These are phyloP conservation scores for Cryphonectria carpinicola DNA, from an alignment of 2,329 filamentous ascomycete genomes.

Conservation along the genomic window DNA sequence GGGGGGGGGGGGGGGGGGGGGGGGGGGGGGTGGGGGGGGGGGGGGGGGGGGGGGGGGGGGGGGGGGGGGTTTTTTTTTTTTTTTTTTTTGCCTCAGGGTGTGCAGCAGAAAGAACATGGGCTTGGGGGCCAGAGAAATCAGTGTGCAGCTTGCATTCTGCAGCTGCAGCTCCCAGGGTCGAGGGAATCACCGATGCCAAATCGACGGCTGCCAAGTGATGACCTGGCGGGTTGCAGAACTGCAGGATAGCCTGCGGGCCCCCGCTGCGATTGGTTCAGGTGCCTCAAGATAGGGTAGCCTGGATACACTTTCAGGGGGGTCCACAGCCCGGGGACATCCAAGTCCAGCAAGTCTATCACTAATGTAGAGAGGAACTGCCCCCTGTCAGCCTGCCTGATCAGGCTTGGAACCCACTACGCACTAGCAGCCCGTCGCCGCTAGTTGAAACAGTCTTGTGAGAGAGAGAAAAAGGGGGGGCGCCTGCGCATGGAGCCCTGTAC, in stretches of 20 bases:
- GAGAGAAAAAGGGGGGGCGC: background rate
- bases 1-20: too few species aligned
- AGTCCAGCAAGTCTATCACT: background rate
- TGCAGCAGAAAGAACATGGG: background rate
- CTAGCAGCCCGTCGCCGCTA: slow-evolving; percentile 6
- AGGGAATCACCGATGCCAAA: slow-evolving; percentile 6
- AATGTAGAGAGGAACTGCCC: background rate
- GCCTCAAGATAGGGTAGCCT: background rate
- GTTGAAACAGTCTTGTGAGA: slow-evolving; percentile 5
- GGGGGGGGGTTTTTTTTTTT: too few species aligned
- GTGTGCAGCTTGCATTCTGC: background rate
- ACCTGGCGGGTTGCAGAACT: slow-evolving; percentile 8
- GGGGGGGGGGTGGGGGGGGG: too few species aligned
- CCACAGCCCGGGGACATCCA: slow-evolving; percentile 1
- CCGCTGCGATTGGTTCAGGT: slow-evolving; percentile 3
- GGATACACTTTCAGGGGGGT: background rate
- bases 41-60: too few species aligned
- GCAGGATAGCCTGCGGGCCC: background rate
- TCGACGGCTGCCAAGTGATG: background rate
- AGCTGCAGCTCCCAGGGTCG: background rate
- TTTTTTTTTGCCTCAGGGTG: slow-evolving; percentile 5
- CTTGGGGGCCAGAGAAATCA: background rate
- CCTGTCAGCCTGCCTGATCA: slow-evolving; percentile 11
- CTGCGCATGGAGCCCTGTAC: background rate
- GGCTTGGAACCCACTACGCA: background rate